These are phyloP conservation scores for Termitomyces sp. DNA, from an alignment of 768 basidiomycete genomes.

Conservation along the genomic window DNA sequence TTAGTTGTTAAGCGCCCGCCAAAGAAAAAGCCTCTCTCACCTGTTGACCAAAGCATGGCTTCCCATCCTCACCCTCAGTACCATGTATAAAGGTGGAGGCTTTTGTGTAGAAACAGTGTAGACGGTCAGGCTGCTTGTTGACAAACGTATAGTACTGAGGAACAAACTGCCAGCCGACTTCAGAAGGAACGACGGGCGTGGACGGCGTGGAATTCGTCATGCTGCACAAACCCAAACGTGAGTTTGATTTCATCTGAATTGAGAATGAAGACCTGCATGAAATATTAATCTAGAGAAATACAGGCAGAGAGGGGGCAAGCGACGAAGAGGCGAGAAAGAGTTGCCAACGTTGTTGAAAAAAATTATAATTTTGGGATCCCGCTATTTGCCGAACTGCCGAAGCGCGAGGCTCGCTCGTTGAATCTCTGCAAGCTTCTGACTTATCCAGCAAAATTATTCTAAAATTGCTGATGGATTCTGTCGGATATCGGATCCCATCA, in stretches of 20 bases:
- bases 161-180: slow-evolving; percentile 99
- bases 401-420: no score
- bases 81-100: slow-evolving; percentile 96
- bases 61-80: slow-evolving; percentile 91
- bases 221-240: slow-evolving; percentile 3
- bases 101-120: slow-evolving; percentile 99
- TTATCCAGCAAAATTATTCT: no score
- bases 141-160: slow-evolving; percentile 99
- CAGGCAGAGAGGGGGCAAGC: slow-evolving; percentile 21
- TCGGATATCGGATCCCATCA: slow-evolving; percentile 10
- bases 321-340: slow-evolving; percentile 13
- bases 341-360: slow-evolving; percentile 14
- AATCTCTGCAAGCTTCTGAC: no score
- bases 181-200: slow-evolving; percentile 70
- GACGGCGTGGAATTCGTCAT: slow-evolving; percentile 38
- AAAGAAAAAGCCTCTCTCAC: slow-evolving; percentile 35
- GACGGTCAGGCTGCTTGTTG: slow-evolving; percentile 93
- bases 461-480: no score
- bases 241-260: no score
- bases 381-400: slow-evolving; percentile 1
- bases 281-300: slow-evolving; percentile 31
- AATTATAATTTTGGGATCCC: slow-evolving; percentile 8
- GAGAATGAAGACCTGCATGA: slow-evolving; percentile 25
- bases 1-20: neutral
- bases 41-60: slow-evolving; percentile 89